Conservation (phyloP, 2,329 filamentous ascomycete species). For the Aureobasidium sp. region DNA sequence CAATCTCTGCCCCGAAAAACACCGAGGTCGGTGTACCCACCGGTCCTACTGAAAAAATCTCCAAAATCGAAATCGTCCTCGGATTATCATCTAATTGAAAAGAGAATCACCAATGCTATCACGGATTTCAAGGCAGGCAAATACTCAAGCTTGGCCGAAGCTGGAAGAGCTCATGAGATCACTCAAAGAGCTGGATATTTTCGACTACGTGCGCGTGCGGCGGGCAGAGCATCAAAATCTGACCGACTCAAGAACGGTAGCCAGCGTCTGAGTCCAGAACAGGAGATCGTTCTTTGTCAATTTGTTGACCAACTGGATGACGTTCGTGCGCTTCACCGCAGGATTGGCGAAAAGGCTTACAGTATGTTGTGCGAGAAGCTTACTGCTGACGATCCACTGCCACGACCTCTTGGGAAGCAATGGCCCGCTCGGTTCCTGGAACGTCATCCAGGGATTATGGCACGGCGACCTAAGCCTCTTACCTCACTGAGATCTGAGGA, state of each 20-base stretch:
- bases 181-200: slow-evolving; percentile 7
- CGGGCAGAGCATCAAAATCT: slow-evolving; percentile 3
- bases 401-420: slow-evolving; percentile 3
- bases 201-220: slow-evolving; percentile 3
- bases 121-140: slow-evolving; percentile 9
- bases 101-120: slow-evolving; percentile 1
- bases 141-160: slow-evolving; percentile 4
- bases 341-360: slow-evolving; percentile 7
- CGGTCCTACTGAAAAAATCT: background rate
- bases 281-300: background rate
- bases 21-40: background rate
- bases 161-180: slow-evolving; percentile 1
- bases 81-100: slow-evolving; percentile 7
- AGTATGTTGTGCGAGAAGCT: slow-evolving; percentile 10
- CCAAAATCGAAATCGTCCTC: background rate
- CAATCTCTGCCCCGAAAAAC: slow-evolving; percentile 5
- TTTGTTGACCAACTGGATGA: background rate
- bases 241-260: slow-evolving; percentile 8
- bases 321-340: slow-evolving; percentile 2
- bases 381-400: background rate
- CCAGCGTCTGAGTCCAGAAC: slow-evolving; percentile 7
- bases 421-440: slow-evolving; percentile 11
- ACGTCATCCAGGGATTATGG: slow-evolving; percentile 5
- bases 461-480: background rate
- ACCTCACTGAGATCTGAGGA: background rate